A percentile compares a stretch with the other conserved stretches of the same genome.
Conservation (phyloP, 495 filamentous ascomycete species). For the Penicillium lagena region DNA sequence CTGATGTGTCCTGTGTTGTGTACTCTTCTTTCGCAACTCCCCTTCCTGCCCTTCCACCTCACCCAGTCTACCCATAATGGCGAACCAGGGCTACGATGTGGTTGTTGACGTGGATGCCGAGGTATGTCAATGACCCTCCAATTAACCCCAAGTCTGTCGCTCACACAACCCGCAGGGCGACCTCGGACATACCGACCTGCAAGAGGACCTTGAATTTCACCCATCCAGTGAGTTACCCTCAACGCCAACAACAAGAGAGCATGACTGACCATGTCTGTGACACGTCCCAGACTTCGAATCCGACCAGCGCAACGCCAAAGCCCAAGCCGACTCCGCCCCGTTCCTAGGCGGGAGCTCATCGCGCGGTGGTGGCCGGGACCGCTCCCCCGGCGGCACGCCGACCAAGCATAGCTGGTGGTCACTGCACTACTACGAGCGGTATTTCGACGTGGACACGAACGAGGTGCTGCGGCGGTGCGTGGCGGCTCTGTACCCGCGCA, state of each 20-base stretch:
- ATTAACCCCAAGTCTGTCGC: not conserved
- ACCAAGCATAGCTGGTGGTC: constrained; percentile 89
- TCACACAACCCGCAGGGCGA: constrained; percentile 61
- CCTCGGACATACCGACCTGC: constrained; percentile 93
- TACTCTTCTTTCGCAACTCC: constrained; percentile 6
- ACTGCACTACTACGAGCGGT: constrained; percentile 90
- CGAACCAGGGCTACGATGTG: constrained; percentile 87
- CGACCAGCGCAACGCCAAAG: constrained; percentile 49
- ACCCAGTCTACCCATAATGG: constrained; percentile 46
- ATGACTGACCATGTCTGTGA: not conserved
- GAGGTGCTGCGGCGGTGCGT: constrained; percentile 77
- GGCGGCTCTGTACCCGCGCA: constrained; percentile 77
- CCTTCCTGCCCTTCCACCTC: constrained; percentile 8
- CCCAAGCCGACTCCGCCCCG: constrained; percentile 49
- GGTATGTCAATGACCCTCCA: constrained; percentile 34
- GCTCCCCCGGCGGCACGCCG: constrained; percentile 39
- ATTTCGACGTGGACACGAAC: constrained; percentile 94
- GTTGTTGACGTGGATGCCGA: constrained; percentile 96
- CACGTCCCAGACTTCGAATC: constrained; percentile 44
- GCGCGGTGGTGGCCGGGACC: constrained; percentile 29
- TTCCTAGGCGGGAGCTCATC: constrained; percentile 54
- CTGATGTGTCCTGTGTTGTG: constrained; percentile 19
- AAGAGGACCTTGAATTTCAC: constrained; percentile 99
- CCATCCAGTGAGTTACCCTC: constrained; percentile 59
- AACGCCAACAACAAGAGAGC: not conserved